These are phyloP conservation scores for Pichia cabralensis DNA, from an alignment of 805 yeast species.

Conservation along the genomic window DNA sequence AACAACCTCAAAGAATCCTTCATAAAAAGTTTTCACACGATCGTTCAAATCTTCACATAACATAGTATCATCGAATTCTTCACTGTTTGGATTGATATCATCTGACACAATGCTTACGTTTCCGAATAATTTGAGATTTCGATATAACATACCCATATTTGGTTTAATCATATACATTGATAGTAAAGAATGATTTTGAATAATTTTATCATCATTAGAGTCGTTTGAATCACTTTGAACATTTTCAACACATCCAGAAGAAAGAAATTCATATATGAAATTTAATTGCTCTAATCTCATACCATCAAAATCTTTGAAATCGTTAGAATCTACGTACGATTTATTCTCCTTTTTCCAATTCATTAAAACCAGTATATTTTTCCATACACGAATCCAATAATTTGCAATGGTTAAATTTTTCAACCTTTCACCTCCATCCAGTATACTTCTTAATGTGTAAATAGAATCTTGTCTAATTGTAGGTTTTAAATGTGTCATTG, in stretches of 20 bases:
- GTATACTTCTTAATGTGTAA: conserved; percentile 48
- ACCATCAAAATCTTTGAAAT: conserved; percentile 13
- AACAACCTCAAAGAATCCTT: conserved; percentile 42
- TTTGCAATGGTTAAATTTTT: conserved; percentile 43
- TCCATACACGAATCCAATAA: conserved; percentile 56
- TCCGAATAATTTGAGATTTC: conserved; percentile 50
- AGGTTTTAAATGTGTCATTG: conserved; percentile 86
- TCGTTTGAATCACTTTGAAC: too few species aligned
- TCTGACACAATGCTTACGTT: conserved; percentile 8
- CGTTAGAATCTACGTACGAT: conserved; percentile 13
- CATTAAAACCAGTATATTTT: conserved; percentile 56
- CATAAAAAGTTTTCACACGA: conserved; percentile 42
- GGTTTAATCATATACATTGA: conserved; percentile 42
- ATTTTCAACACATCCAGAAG: conserved; percentile 18
- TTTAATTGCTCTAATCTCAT: conserved; percentile 28
- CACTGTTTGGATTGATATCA: background rate
- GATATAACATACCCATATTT: conserved; percentile 28
- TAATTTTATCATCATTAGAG: conserved; percentile 4
- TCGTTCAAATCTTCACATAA: conserved; percentile 51
- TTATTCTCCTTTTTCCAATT: conserved; percentile 46
- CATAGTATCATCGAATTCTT: conserved; percentile 10
- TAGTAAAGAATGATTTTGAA: conserved; percentile 38
- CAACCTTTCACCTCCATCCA: conserved; percentile 30
- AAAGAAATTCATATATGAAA: conserved; percentile 24
- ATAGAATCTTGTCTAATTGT: conserved; percentile 70